Evolutionary conservation across 2,329 filamentous ascomycete species (phyloP), one percentile per base, ranked within the genome.

Genomic region (Talaromyces rugulosus): DNA sequence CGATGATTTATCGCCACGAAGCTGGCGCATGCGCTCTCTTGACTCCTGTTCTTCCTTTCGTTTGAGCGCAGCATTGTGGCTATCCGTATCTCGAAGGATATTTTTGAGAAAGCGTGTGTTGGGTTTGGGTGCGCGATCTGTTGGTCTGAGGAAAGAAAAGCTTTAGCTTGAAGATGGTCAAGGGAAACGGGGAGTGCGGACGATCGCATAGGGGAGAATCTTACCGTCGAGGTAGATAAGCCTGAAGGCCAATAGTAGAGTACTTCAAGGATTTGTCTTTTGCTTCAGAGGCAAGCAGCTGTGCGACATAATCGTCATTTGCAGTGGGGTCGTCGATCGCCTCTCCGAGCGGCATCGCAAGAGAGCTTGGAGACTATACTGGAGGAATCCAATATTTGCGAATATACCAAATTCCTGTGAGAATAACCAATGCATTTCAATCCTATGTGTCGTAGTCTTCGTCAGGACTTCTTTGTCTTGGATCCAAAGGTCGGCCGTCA

Each of bases 51-150:
- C 87, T 74, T 98, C 94, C 71, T 89, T 96, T 0, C 90, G 91
- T 18, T 92, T 85, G 33, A 98, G 81, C 0, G 91, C 90, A 28
- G 90, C 87, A 82, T 99, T 99, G 77, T 99, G 94, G 59, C 78
- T 89, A 69, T 96, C 90, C 8, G 92, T 96, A 67, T 95, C 90
- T 65, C 89, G 89, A 64, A 99, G 91, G 61, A 98, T 90, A 70
- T 95, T 89, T 62, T 88, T 88, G 50, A 99, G 79, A 72, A 98
- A 98, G 36, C 90, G 85, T 0, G 91, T 97, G 70, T 99, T 98
- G 3, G 94, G 93, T 73, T 94, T 97, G 0, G 91, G 91, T 65
- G 83, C 85, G 58, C 88, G 85, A 67, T 85, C 84, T 53, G 84
- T 77, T 62, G 87, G 85, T 70, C 86, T 92, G 75, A 14, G 27